phyloP scores from a whole-genome alignment of 192 early-diverging fungal genomes.

The Coemansia sp. region DNA sequence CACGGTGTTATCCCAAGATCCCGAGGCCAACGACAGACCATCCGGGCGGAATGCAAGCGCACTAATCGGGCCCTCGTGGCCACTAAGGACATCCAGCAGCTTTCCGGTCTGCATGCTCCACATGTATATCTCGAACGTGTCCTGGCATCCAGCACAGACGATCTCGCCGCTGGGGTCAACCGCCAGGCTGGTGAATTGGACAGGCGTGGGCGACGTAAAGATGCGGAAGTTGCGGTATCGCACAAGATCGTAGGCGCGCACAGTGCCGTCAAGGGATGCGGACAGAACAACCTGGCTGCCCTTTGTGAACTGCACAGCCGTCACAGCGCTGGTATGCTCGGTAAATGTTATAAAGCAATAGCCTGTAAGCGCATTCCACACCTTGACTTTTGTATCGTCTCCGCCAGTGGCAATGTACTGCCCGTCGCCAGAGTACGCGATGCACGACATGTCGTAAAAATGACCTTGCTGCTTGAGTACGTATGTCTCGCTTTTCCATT shows the following conservation, averaged over 20 bases:
- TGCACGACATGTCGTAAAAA: constrained; percentile 87
- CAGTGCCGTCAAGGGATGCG: constrained; percentile 95
- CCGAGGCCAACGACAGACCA: constrained; percentile 78
- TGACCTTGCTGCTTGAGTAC: constrained; percentile 99
- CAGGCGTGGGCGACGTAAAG: constrained; percentile 92
- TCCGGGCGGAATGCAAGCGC: constrained; percentile 83
- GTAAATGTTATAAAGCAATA: constrained; percentile 99
- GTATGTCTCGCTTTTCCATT: constrained; percentile 99
- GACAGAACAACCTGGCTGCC: constrained; percentile 91
- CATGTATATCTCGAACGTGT: constrained; percentile 96
- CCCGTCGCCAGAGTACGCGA: constrained; percentile 90
- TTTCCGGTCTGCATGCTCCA: constrained; percentile 99
- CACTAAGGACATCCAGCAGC: constrained; percentile 88
- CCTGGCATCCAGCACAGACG: constrained; percentile 90
- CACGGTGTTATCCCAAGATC: constrained; percentile 91
- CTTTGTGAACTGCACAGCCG: constrained; percentile 86
- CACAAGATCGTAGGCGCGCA: constrained; percentile 96
- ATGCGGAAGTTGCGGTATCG: constrained; percentile 99
- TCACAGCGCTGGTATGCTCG: constrained; percentile 84
- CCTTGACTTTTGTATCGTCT: constrained; percentile 96
- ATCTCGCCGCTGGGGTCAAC: constrained; percentile 98
- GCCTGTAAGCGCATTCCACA: constrained; percentile 95
- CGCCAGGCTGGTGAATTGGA: constrained; percentile 91
- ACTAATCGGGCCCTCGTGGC: constrained; percentile 92
- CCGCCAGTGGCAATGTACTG: constrained; percentile 95